Evolutionary conservation across 2,329 filamentous ascomycete genomes (phyloP), one percentile per base, ranked within the genome.

Genomic region (Penicillium capsulatum): DNA sequence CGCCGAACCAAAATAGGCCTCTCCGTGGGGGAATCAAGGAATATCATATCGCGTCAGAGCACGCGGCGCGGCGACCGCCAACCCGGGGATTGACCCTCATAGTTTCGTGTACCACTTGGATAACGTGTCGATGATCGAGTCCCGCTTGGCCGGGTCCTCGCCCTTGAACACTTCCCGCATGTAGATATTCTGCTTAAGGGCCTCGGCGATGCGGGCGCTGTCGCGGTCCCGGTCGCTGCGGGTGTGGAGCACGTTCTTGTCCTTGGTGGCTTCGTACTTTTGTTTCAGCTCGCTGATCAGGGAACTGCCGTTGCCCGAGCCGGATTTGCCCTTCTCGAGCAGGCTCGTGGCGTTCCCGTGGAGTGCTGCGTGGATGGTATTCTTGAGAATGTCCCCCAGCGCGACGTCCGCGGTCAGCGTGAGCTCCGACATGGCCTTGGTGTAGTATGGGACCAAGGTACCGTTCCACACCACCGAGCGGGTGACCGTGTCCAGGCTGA

Each of bases 381-480:
- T 64, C 30, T 50, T 52, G 7, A 65, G 16, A 6, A 59, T 44
- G 9, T 43, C 45, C 9, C 45, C 50, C 7, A 65, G 34, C 9
- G 53, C 44, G 4, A 64, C 51, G 10, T 59, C 37, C 2, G 61
- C 61, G 2, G 49, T 54, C 15, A 65, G 48, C 3, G 56, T 47
- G 1, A 65, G 53, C 4, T 57, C 40, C 15, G 49, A 51, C 59
- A 65, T 62, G 7, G 57, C 57, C 0, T 60, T 36, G 3, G 59
- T 59, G 44, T 65, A 65, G 50, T 65, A 65, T 8, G 59, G 58
- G 1, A 65, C 54, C 10, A 48, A 34, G 4, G 50, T 54, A 20
- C 58, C 61, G 1, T 64, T 56, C 45, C 56, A 63, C 8, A 41
- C 42, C 8, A 64, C 58, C 3, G 48, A 40, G 17, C 54, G 51